Base-by-base conservation (phyloP, 768 basidiomycete genomes). In the Cantharellus anzutake region DNA sequence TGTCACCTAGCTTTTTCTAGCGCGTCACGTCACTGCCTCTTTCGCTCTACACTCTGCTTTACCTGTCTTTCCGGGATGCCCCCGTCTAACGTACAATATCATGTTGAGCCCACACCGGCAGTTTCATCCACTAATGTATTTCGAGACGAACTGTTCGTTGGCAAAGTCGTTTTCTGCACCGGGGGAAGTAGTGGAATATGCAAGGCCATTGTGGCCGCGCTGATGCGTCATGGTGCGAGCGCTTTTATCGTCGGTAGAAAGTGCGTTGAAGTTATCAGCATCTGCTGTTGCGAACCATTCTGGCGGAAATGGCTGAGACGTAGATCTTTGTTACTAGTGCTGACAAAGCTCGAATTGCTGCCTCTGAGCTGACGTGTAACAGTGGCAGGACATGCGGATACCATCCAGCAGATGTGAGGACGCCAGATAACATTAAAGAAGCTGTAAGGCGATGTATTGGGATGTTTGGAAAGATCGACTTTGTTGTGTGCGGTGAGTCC, bases 121-220 rank as follows among this genome's bases (percentile, higher is more conserved):
- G 20, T 29, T 29, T 29, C 20, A 29, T 48, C 44, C 11, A 48
- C 44, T 11, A 29, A 11, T 37, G 52, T 55, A 35, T 55, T 55
- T 37, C 14, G 38, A 11, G 34, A 14, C 1, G 41, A 57, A 14
- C 14, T 57, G 11, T 57, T 57, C 56, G 42, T 41, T 42, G 56
- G 56, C 7, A 96, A 93, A 68, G 88, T 93, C 34, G 73, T 88
- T 2, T 86, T 89, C 71, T 90, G 85, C 71, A 94, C 91, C 0
- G 92, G 91, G 42, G 92, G 90, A 16, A 86, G 87, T 2, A 87
- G 87, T 61, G 94, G 93, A 16, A 97, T 99, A 71, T 90, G 20
- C 20, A 29, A 29, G 20, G 20, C 20, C 20, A 29, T 29, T 29
- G 20, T 29, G 20, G 20, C 20, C 20, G 11, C 7, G 7, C 5